Percentiles rank a stretch among this genome's conserved stretches.
These are phyloP conservation scores for Fusarium sp. DNA, from an alignment of 2,329 filamentous ascomycete genomes.

Conservation along the genomic window DNA sequence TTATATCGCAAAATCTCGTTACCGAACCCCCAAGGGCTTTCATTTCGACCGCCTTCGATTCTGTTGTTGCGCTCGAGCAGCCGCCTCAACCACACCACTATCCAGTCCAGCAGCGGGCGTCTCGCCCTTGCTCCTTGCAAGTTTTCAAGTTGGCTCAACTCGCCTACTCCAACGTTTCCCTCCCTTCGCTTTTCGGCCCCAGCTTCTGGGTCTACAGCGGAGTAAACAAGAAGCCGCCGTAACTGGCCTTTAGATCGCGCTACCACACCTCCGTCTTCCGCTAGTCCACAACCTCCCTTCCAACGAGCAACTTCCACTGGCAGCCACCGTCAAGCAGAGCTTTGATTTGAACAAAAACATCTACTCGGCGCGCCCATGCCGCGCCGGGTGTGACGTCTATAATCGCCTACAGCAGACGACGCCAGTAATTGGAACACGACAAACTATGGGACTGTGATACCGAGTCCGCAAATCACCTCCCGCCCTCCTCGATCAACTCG, in stretches of 20 bases:
- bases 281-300: conserved; percentile 11
- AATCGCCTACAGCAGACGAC: conserved; percentile 31
- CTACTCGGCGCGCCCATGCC: conserved; percentile 51
- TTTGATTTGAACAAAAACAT: conserved; percentile 45
- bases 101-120: conserved; percentile 34
- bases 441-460: conserved; percentile 46
- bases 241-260: conserved; percentile 64
- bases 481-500: conserved; percentile 25
- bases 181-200: conserved; percentile 90
- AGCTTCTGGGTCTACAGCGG: conserved; percentile 93
- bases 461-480: conserved; percentile 43
- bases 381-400: conserved; percentile 48
- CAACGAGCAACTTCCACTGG: conserved; percentile 28
- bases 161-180: conserved; percentile 74
- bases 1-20: conserved; percentile 10
- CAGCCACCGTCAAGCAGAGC: conserved; percentile 37
- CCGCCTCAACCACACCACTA: conserved; percentile 13
- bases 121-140: conserved; percentile 48
- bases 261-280: conserved; percentile 8
- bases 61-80: conserved; percentile 9
- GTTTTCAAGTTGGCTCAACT: conserved; percentile 95
- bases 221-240: conserved; percentile 97
- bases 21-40: conserved; percentile 7
- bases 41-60: conserved; percentile 9
- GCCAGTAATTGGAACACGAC: conserved; percentile 22